Base-by-base conservation (phyloP, 495 filamentous ascomycete genomes). In the Penicillium argentinense region DNA sequence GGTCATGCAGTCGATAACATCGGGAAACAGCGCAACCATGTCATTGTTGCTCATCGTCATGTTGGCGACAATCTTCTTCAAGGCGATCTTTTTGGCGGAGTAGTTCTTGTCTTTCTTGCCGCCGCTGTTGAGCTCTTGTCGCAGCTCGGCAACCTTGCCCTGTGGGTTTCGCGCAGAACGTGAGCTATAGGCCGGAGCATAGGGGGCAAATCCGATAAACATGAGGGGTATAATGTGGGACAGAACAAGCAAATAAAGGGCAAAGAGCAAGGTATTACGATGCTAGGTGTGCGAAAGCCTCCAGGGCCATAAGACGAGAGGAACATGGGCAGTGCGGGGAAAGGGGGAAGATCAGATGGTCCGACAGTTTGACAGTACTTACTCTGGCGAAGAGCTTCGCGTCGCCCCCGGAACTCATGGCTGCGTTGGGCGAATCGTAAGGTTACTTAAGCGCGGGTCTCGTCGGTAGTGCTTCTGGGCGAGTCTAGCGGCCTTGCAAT, bases 31-130 rank as follows among this genome's bases (percentile, higher is more conserved):
- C 17, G 87, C 89, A 41, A 97, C 86, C 93, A 99, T 99, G 68
- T 99, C 93, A 59, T 99, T 99, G 68, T 97, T 99, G 80, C 90
- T 96, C 93, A 97, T 97, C 44, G 93, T 97, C 93, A 99, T 97
- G 63, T 97, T 99, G 55, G 93, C 93, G 60, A 99, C 93, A 54
- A 99, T 97, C 78, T 97, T 97, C 83, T 99, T 99, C 40, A 99
- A 77, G 22, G 93, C 92, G 62, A 96, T 96, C 81, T 97, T 97
- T 78, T 97, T 99, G 53, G 87, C 83, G 30, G 89, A 85, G 66
- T 88, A 85, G 74, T 96, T 96, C 79, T 97, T 99, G 78, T 99
- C 93, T 74, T 97, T 97, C 76, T 91, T 96, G 64, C 89, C 88
- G 56, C 88, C 88, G 71, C 84, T 89, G 67, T 89, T 89, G 66